Base-by-base conservation (phyloP, 2,329 filamentous ascomycete genomes). In the Xylariaceae sp. region DNA sequence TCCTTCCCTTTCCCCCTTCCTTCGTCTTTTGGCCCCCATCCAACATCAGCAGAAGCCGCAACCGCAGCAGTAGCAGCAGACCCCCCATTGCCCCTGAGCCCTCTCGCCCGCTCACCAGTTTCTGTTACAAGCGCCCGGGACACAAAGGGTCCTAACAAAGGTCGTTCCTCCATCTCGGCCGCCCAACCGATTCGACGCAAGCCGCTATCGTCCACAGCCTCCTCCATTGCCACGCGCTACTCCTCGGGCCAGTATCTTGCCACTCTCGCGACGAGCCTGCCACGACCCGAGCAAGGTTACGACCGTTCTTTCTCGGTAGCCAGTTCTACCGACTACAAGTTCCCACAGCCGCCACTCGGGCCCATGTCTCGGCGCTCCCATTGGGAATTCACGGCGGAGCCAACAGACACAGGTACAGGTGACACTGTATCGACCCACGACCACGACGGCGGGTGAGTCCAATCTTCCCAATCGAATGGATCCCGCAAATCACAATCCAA, bases 261-360 rank as follows among this genome's bases (percentile, higher is more conserved):
- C 54, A 65, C 63, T 47, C 65, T 66, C 46, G 67, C 67, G 47
- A 67, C 71, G 50, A 72, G 75, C 56, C 70, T 79, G 27, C 72
- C 74, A 42, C 73, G 73, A 58, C 77, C 80, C n/a, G 77, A 78
- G 47, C 74, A 76, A 58, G 71, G 80, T 48, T 81, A 80, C 65
- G 74, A 74, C n/a, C 74, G 81, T 57, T 76, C 78, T 34, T 78
- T 71, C 62, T 79, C 80, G 11, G 67, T 83, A 52, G 81, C 85
- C 67, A 84, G 81, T 66, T 81, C 81, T 57, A 84, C 80, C 34
- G 70, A 85, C 47, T 84, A 85, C 76, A 79, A 83, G 64, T 83
- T 81, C 63, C 76, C 77, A 50, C 60, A 55, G 48, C 61, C 57
- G 60, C 62, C 62, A 34, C 39, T 55, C 48, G 57, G 47, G 45